Percentiles rank a stretch among this genome's conserved stretches.
Evolutionary conservation across 176 grass and related monocot genomes (phyloP).

Genomic region (Bonia amplexicaulis): DNA sequence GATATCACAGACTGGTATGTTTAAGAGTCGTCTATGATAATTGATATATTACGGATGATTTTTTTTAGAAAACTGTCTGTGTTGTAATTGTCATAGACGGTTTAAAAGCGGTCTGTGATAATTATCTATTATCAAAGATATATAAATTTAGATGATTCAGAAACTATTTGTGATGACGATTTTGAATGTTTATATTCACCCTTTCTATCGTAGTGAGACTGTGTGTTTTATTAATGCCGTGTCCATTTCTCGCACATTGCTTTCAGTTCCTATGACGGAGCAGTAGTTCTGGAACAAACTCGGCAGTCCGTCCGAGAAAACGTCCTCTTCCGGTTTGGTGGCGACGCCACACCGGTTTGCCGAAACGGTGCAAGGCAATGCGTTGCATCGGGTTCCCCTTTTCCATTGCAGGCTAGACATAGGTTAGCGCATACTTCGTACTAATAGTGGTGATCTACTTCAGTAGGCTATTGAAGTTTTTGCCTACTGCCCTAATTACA

Average conservation of each 20-base stretch:
- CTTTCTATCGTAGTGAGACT: no score
- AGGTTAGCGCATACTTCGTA: background rate
- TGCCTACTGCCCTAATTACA: constrained; percentile 20
- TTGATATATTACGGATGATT: no score
- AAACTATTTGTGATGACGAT: no score
- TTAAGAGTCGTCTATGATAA: no score
- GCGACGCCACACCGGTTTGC: constrained; percentile 20
- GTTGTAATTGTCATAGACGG: no score
- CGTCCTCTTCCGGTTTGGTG: constrained; percentile 19
- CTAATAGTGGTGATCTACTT: constrained; percentile 27
- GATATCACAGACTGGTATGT: no score
- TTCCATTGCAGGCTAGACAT: constrained; percentile 23
- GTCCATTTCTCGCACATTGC: constrained; percentile 8
- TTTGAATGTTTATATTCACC: no score
- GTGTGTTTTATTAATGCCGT: background rate
- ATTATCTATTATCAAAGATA: no score
- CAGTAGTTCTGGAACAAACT: constrained; percentile 15
- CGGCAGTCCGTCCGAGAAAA: background rate
- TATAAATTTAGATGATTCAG: no score
- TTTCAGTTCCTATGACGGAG: constrained; percentile 30
- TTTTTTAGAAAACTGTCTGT: no score
- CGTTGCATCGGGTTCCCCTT: constrained; percentile 8
- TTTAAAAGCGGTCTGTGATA: no score
- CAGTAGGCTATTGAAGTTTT: constrained; percentile 26
- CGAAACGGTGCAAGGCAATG: constrained; percentile 7